Evolutionary conservation across 108 stramenopile species (phyloP).

Genomic region (Skeletonema grethae): DNA sequence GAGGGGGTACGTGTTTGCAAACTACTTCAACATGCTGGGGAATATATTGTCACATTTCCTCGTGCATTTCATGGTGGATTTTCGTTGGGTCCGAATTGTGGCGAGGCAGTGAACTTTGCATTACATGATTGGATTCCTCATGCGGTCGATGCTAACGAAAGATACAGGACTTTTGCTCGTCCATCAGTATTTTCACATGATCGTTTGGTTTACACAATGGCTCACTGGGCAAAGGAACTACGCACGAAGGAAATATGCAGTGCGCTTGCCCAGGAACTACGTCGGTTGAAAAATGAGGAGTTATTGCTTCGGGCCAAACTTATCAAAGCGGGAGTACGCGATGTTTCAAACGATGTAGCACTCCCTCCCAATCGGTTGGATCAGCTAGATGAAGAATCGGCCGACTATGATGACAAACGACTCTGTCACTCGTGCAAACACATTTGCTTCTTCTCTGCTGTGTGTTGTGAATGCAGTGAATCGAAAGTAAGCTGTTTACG

Average conservation of each 20-base stretch:
- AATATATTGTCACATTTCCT: slow-evolving; percentile 97
- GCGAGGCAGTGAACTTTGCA: slow-evolving; percentile 95
- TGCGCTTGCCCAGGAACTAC: slow-evolving; percentile 63
- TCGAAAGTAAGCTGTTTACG: slow-evolving; percentile 86
- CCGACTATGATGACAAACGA: slow-evolving; percentile 93
- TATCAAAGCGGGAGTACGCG: slow-evolving; percentile 72
- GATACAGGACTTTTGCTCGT: slow-evolving; percentile 87
- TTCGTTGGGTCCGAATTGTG: slow-evolving; percentile 93
- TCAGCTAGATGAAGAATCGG: slow-evolving; percentile 81
- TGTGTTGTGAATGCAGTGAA: slow-evolving; percentile 92
- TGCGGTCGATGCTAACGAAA: slow-evolving; percentile 90
- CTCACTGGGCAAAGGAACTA: slow-evolving; percentile 76
- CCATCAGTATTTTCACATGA: slow-evolving; percentile 92
- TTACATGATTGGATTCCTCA: slow-evolving; percentile 93
- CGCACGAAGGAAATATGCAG: slow-evolving; percentile 61
- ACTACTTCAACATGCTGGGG: slow-evolving; percentile 88
- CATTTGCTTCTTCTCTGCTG: slow-evolving; percentile 93
- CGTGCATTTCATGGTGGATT: slow-evolving; percentile 97
- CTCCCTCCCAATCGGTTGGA: slow-evolving; percentile 79
- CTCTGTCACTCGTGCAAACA: slow-evolving; percentile 90
- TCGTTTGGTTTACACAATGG: slow-evolving; percentile 89
- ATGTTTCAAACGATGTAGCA: slow-evolving; percentile 66
- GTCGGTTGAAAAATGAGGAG: slow-evolving; percentile 79
- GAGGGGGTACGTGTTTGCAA: slow-evolving; percentile 90
- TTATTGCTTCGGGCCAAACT: slow-evolving; percentile 59